These are phyloP conservation scores for Globisporangium nagaii DNA, from an alignment of 352 stramenopile species.

Conservation along the genomic window DNA sequence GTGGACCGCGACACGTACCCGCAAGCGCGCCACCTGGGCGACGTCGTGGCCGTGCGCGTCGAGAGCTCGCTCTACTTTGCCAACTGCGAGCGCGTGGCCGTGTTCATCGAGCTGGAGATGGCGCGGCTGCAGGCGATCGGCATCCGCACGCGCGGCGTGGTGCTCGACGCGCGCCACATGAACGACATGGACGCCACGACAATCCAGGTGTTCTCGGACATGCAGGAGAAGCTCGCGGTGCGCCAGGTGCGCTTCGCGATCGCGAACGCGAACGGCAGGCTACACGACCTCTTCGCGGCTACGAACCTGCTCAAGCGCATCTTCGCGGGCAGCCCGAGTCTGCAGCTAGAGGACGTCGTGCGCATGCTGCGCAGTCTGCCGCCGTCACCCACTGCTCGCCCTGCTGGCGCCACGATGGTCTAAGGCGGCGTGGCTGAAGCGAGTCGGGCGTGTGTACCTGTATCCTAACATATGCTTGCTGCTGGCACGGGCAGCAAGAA, in stretches of 20 bases:
- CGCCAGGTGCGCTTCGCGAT: constrained; percentile 32
- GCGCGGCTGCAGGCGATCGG: constrained; percentile 14
- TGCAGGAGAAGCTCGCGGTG: constrained; percentile 47
- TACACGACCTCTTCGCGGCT: constrained; percentile 29
- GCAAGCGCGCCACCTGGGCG: constrained; percentile 17
- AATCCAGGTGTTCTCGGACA: constrained; percentile 50
- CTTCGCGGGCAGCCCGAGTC: constrained; percentile 13
- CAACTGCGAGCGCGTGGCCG: constrained; percentile 43
- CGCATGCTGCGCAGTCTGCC: constrained; percentile 15
- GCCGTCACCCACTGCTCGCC: background rate
- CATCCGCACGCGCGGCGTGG: constrained; percentile 26
- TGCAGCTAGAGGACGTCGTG: constrained; percentile 20
- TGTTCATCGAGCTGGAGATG: constrained; percentile 37
- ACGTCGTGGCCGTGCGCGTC: constrained; percentile 34
- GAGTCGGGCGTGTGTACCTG: too few relatives aligned
- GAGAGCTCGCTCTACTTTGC: constrained; percentile 57
- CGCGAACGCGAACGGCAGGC: constrained; percentile 29
- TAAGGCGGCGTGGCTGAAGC: background rate
- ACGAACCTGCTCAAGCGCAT: constrained; percentile 42
- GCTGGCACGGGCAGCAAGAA: too few relatives aligned
- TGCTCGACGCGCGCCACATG: constrained; percentile 38
- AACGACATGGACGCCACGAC: constrained; percentile 61
- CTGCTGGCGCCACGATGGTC: background rate
- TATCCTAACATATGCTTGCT: too few relatives aligned
- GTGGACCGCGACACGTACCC: constrained; percentile 28